Percentiles rank a stretch among this genome's conserved stretches.
phyloP scores from a whole-genome alignment of 768 basidiomycete species.

The Leucocoprinus sp. region DNA sequence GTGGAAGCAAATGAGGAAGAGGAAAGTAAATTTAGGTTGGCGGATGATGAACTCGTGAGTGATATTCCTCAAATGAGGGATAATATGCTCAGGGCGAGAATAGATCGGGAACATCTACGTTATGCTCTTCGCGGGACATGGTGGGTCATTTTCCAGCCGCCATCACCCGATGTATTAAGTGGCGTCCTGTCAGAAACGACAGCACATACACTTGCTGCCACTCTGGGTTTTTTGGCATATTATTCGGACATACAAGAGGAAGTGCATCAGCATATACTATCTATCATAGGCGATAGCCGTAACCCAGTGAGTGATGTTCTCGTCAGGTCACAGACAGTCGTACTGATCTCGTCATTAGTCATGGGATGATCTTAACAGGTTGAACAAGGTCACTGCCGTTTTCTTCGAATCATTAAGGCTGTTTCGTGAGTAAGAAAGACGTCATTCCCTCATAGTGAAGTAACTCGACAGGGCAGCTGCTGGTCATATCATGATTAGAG shows the following conservation, averaged over 20 bases:
- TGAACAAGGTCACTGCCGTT: slow-evolving; percentile 33
- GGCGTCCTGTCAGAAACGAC: slow-evolving; percentile 40
- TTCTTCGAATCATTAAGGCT: slow-evolving; percentile 38
- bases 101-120: slow-evolving; percentile 48
- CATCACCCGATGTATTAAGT: neutral
- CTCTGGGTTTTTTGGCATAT: slow-evolving; percentile 37
- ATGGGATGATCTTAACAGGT: slow-evolving; percentile 31
- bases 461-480: too few species aligned
- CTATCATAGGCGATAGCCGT: slow-evolving; percentile 25
- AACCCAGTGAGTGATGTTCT: slow-evolving; percentile 21
- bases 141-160: slow-evolving; percentile 18
- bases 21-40: slow-evolving; percentile 28
- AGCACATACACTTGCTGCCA: slow-evolving; percentile 38
- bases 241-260: slow-evolving; percentile 41
- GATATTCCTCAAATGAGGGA: neutral
- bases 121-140: slow-evolving; percentile 53
- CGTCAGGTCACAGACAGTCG: neutral
- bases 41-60: slow-evolving; percentile 32
- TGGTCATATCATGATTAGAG: slow-evolving; percentile 31
- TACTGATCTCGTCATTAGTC: slow-evolving; percentile 16
- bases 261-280: slow-evolving; percentile 35
- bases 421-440: slow-evolving; percentile 29
- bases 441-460: neutral
- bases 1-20: slow-evolving; percentile 40
- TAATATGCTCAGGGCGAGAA: neutral